A percentile compares a stretch with the other conserved stretches of the same genome.
phyloP scores from a whole-genome alignment of 345 rosid species.

The Kandelia obovata region DNA sequence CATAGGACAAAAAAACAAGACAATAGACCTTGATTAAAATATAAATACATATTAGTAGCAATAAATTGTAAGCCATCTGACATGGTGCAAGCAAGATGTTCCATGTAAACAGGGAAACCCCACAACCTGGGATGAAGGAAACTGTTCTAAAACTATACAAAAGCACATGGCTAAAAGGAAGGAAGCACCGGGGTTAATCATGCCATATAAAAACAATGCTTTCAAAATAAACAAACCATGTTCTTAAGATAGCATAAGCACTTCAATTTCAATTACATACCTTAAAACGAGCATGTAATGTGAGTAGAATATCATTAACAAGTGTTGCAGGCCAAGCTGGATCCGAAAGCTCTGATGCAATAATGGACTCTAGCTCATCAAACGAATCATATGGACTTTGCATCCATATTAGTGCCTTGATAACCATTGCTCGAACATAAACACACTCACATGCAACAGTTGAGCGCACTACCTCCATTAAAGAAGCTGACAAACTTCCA shows the following conservation, averaged over 20 bases:
- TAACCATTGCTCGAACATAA: conserved; percentile 95
- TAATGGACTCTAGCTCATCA: conserved; percentile 88
- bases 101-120: too few species aligned
- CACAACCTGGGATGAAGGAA: too few species aligned
- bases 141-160: too few species aligned
- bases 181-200: too few species aligned
- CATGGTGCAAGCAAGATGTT: too few species aligned
- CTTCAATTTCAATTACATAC: conserved; percentile 31
- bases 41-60: too few species aligned
- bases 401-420: conserved; percentile 99
- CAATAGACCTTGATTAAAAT: too few species aligned
- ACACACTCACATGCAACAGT: conserved; percentile 99
- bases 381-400: conserved; percentile 92
- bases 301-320: conserved; percentile 88
- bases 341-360: conserved; percentile 98
- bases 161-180: too few species aligned
- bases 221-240: too few species aligned
- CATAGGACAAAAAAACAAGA: too few species aligned
- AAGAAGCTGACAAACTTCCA: conserved; percentile 80
- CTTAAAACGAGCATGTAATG: conserved; percentile 99
- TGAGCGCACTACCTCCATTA: conserved; percentile 98
- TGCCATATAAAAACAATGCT: too few species aligned
- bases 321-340: conserved; percentile 94
- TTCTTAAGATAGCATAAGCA: neutral
- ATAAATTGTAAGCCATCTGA: too few species aligned